These are phyloP conservation scores for Torulaspora quercuum DNA, from an alignment of 805 yeast genomes.

Conservation along the genomic window DNA sequence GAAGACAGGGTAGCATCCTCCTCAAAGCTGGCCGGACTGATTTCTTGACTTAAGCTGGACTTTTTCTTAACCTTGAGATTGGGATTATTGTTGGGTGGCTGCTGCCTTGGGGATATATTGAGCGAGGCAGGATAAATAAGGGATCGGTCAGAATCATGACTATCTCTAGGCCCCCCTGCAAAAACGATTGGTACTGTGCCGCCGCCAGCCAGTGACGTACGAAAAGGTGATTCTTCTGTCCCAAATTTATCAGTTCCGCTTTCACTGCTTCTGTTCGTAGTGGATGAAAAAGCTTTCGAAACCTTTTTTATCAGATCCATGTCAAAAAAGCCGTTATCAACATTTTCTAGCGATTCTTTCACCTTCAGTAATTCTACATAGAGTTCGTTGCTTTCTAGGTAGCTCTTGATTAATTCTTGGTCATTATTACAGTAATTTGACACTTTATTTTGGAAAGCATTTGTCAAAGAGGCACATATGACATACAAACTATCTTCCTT, in stretches of 20 bases:
- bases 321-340: slow-evolving; percentile 66
- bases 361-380: slow-evolving; percentile 45
- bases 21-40: slow-evolving; percentile 10
- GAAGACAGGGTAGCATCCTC: neutral
- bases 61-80: slow-evolving; percentile 20
- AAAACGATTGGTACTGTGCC: slow-evolving; percentile 21
- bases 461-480: slow-evolving; percentile 27
- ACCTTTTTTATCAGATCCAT: slow-evolving; percentile 50
- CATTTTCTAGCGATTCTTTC: slow-evolving; percentile 53
- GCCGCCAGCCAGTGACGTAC: slow-evolving; percentile 1
- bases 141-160: slow-evolving; percentile 27
- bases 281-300: slow-evolving; percentile 33
- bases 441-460: slow-evolving; percentile 27
- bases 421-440: slow-evolving; percentile 25
- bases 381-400: slow-evolving; percentile 29
- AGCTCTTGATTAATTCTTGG: slow-evolving; percentile 21
- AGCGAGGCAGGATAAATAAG: slow-evolving; percentile 17
- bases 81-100: slow-evolving; percentile 10
- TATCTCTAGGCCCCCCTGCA: slow-evolving; percentile 29
- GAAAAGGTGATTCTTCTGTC: slow-evolving; percentile 1
- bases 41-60: slow-evolving; percentile 29
- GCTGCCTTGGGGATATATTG: slow-evolving; percentile 12
- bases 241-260: slow-evolving; percentile 15
- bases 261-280: slow-evolving; percentile 29
- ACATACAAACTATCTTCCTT: slow-evolving; percentile 50